A percentile compares a stretch with the other conserved stretches of the same genome.
phyloP scores from a whole-genome alignment of 1,284 basidiomycete genomes.

The Microbotryum scabiosae region DNA sequence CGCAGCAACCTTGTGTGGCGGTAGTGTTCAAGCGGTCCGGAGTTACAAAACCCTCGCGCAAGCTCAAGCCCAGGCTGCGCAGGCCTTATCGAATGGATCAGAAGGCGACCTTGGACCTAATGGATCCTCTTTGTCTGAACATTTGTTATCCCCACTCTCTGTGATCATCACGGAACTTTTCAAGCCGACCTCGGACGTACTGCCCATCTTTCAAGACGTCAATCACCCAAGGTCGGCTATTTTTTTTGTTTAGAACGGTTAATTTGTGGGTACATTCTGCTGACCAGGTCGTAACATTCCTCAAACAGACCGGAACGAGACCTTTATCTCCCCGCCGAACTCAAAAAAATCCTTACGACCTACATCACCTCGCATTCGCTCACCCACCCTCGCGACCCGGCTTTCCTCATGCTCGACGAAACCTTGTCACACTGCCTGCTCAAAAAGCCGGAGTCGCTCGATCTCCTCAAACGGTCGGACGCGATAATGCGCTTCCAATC shows the following conservation, averaged over 20 bases:
- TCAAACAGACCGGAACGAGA: conserved; percentile 30
- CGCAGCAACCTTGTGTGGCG: neutral
- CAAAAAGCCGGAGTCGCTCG: conserved; percentile 38
- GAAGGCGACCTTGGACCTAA: conserved; percentile 44
- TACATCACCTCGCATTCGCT: conserved; percentile 59
- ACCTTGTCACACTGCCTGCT: conserved; percentile 13
- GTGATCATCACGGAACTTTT: conserved; percentile 55
- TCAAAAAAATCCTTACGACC: conserved; percentile 52
- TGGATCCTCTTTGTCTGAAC: conserved; percentile 40
- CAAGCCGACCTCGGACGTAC: conserved; percentile 56
- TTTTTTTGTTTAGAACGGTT: conserved; percentile 4
- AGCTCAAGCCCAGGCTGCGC: conserved; percentile 49
- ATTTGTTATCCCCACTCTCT: conserved; percentile 14
- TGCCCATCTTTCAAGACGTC: conserved; percentile 54
- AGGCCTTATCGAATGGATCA: conserved; percentile 41
- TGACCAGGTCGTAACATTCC: no score
- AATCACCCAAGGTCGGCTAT: conserved; percentile 38
- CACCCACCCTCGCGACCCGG: conserved; percentile 56
- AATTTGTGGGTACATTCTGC: conserved; percentile 43
- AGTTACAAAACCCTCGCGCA: conserved; percentile 56
- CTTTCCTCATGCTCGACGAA: conserved; percentile 60
- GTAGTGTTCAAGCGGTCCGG: conserved; percentile 46
- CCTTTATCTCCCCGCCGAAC: conserved; percentile 51
- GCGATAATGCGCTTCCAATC: conserved; percentile 49
- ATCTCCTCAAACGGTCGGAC: conserved; percentile 65